Evolutionary conservation across 768 basidiomycete genomes (phyloP).

Genomic region (Lyophyllum atratum): DNA sequence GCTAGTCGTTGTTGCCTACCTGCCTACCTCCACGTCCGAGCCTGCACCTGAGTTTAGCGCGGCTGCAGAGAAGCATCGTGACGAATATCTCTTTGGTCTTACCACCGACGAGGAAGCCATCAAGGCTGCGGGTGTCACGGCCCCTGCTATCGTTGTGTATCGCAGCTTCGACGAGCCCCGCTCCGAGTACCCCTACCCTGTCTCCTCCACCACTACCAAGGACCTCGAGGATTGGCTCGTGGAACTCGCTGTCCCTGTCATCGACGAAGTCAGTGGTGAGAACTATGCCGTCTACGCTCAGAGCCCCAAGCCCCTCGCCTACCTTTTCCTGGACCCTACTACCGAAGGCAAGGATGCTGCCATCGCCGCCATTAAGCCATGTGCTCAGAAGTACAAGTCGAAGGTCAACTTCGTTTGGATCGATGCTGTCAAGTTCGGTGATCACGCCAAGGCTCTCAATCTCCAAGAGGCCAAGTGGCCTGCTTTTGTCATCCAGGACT

Average conservation of each 20-base stretch:
- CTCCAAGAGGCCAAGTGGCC: slow-evolving; percentile 88
- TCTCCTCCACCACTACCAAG: slow-evolving; percentile 52
- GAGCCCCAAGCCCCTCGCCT: slow-evolving; percentile 87
- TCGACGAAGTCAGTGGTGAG: slow-evolving; percentile 92
- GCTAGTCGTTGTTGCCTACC: slow-evolving; percentile 87
- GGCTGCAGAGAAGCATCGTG: slow-evolving; percentile 85
- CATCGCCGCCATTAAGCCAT: slow-evolving; percentile 68
- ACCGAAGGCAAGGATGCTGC: slow-evolving; percentile 63
- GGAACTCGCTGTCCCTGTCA: slow-evolving; percentile 81
- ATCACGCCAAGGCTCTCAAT: slow-evolving; percentile 95
- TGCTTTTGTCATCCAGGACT: slow-evolving; percentile 88
- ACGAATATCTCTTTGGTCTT: slow-evolving; percentile 91
- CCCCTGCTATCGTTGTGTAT: slow-evolving; percentile 90
- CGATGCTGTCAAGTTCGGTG: slow-evolving; percentile 91
- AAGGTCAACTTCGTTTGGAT: slow-evolving; percentile 98
- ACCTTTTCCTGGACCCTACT: slow-evolving; percentile 89
- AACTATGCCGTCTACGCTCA: slow-evolving; percentile 87
- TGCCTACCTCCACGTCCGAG: slow-evolving; percentile 68
- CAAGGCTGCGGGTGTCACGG: slow-evolving; percentile 69
- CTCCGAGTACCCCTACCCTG: slow-evolving; percentile 65
- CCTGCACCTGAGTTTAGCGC: slow-evolving; percentile 76
- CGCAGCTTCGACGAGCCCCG: slow-evolving; percentile 88
- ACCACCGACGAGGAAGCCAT: slow-evolving; percentile 71
- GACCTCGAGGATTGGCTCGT: slow-evolving; percentile 79
- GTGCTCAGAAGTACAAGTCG: slow-evolving; percentile 81